phyloP scores from a whole-genome alignment of 192 early-diverging fungal species.

The Ramicandelaber brevisporus region DNA sequence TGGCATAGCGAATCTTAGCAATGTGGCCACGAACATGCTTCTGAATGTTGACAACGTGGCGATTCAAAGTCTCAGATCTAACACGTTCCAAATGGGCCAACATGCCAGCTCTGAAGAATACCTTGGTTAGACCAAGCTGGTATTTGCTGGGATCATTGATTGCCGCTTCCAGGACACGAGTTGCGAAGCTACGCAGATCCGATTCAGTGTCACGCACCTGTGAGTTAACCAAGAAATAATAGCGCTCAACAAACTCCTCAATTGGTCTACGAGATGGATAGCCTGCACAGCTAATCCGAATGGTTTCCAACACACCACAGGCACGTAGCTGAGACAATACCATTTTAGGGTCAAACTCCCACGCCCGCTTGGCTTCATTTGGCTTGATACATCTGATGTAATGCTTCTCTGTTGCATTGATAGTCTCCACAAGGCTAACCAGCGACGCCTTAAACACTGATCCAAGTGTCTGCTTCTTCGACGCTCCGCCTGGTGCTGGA shows the following conservation, averaged over 20 bases:
- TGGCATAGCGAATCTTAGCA: constrained; percentile 27
- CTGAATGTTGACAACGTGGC: constrained; percentile 66
- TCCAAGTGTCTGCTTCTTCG: constrained; percentile 80
- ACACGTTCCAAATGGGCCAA: constrained; percentile 50
- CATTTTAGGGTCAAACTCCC: constrained; percentile 84
- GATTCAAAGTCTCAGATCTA: constrained; percentile 54
- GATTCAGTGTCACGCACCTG: constrained; percentile 16
- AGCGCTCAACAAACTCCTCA: constrained; percentile 76
- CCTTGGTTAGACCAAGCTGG: constrained; percentile 84
- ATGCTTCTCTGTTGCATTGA: constrained; percentile 73
- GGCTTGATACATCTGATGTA: constrained; percentile 99
- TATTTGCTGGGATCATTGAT: constrained; percentile 69
- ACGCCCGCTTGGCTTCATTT: constrained; percentile 79
- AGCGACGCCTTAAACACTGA: constrained; percentile 88
- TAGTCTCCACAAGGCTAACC: constrained; percentile 84
- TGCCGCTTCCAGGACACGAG: constrained; percentile 25
- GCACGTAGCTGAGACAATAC: constrained; percentile 83
- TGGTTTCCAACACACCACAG: constrained; percentile 97
- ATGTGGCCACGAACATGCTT: constrained; percentile 57
- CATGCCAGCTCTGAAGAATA: constrained; percentile 97
- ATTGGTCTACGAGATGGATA: constrained; percentile 80
- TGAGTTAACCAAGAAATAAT: constrained; percentile 29
- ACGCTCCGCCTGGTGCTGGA: no score
- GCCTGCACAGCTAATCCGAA: constrained; percentile 92
- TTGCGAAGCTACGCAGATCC: constrained; percentile 29